Evolutionary conservation across 768 basidiomycete species (phyloP).

Genomic region (Saitozyma sp.): DNA sequence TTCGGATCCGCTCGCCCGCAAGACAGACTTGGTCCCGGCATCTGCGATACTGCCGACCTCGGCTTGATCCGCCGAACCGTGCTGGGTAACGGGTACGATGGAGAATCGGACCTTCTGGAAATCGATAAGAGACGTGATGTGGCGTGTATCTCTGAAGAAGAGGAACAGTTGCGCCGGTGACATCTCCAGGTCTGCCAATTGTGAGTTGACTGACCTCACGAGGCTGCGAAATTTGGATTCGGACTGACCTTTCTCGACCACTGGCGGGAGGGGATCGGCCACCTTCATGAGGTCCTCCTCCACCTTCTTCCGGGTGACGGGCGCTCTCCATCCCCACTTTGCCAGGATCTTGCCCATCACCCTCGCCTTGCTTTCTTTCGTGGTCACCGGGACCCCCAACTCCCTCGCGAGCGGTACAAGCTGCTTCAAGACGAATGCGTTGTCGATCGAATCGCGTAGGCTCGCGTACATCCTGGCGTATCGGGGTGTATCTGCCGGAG

Average conservation of each 20-base stretch:
- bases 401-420: slow-evolving; percentile 11
- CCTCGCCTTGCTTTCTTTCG: slow-evolving; percentile 4
- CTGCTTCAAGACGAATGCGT: slow-evolving; percentile 17
- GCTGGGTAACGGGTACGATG: slow-evolving; percentile 1
- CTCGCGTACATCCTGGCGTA: slow-evolving; percentile 9
- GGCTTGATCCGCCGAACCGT: not conserved
- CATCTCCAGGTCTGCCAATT: slow-evolving; percentile 10
- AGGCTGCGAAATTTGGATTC: too few relatives aligned
- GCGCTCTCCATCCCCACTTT: slow-evolving; percentile 19
- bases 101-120: not conserved
- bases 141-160: slow-evolving; percentile 10
- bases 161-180: slow-evolving; percentile 22
- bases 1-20: not conserved
- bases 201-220: not conserved
- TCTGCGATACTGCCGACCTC: not conserved
- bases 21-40: not conserved
- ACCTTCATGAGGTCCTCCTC: not conserved
- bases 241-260: slow-evolving; percentile 6
- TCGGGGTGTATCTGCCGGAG: not conserved
- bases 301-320: slow-evolving; percentile 2
- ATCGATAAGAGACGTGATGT: not conserved
- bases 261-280: not conserved
- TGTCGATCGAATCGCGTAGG: slow-evolving; percentile 6
- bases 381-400: slow-evolving; percentile 1
- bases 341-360: slow-evolving; percentile 13